Evolutionary conservation across 768 basidiomycete species (phyloP), one percentile per base, ranked within the genome.

Genomic region (Pleurotus sapidus): DNA sequence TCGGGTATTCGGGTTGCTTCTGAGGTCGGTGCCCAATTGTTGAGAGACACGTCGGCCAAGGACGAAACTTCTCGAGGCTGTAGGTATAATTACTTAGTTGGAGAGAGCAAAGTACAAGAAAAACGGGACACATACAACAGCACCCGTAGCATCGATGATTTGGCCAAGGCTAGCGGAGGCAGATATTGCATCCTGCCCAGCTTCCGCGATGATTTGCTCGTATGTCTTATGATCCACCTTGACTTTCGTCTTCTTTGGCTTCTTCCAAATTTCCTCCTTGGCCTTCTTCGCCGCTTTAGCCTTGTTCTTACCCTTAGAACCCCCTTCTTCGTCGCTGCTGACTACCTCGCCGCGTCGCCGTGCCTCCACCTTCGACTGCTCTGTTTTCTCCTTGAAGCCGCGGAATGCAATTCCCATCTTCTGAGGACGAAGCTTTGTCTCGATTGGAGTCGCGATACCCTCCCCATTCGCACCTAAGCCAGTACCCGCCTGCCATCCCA

Each of bases 171-270:
- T 84, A 2, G 83, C 65, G 2, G 73, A 63, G 6, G 78, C 64
- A 0, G 74, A 70, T 18, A 39, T 25, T 6, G 51, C 42, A 37
- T 87, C 83, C 59, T 85, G 78, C 0, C 89, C 92, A 20, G 92
- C 87, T 67, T 96, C 94, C 2, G 91, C 89, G 51, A 99, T 69
- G 55, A 98, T 92, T 71, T 99, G 85, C 71, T 99, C 97, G 67
- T 98, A 99, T 0, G 95, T 94, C 79, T 96, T 97, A 76, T 98
- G 95, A 67, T 93, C 87, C 34, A 95, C 76, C 71, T 85, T 93
- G 18, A 82, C 86, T 73, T 93, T 97, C 55, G 85, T 78, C 69
- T 89, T 95, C 79, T 84, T 91, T 5, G 90, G 84, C 59, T 83
- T 83, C 74, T 89, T 95, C 95, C 95, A 97, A 4, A 81, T 81